Evolutionary conservation across 2,329 filamentous ascomycete genomes (phyloP).

Genomic region (Aspergillus caelatus): DNA sequence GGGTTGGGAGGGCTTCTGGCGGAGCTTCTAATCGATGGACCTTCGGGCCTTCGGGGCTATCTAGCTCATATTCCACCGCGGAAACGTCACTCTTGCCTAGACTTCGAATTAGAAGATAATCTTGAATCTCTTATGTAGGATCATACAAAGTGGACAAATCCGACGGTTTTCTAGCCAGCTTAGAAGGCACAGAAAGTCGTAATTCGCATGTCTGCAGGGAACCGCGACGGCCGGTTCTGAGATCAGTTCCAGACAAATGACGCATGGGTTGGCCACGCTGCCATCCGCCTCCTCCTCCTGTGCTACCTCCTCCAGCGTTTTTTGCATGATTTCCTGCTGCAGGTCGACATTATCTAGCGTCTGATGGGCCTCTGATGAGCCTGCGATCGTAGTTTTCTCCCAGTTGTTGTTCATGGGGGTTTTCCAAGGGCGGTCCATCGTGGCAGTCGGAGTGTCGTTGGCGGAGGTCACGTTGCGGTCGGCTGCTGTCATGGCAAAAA

Average conservation of each 20-base stretch:
- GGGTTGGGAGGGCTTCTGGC: slow-evolving; percentile 12
- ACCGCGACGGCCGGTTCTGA: slow-evolving; percentile 70
- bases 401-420: slow-evolving; percentile 1
- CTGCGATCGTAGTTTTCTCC: neutral
- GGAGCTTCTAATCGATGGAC: slow-evolving; percentile 57
- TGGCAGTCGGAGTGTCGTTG: neutral
- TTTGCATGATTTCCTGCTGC: slow-evolving; percentile 47
- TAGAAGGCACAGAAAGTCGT: slow-evolving; percentile 82
- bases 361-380: slow-evolving; percentile 10
- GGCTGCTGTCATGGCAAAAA: slow-evolving; percentile 16
- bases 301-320: slow-evolving; percentile 49
- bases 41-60: slow-evolving; percentile 56
- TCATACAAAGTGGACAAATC: slow-evolving; percentile 77
- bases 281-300: slow-evolving; percentile 35
- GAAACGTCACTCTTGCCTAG: slow-evolving; percentile 56
- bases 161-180: slow-evolving; percentile 77
- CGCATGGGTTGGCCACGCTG: slow-evolving; percentile 62
- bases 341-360: slow-evolving; percentile 47
- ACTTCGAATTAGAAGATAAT: slow-evolving; percentile 7
- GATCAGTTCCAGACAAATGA: slow-evolving; percentile 82
- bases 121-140: neutral
- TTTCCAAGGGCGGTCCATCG: neutral
- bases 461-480: slow-evolving; percentile 25
- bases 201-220: slow-evolving; percentile 78
- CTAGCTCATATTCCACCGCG: slow-evolving; percentile 68